These are phyloP conservation scores for Obba rivulosa DNA, from an alignment of 768 basidiomycete species.

Conservation along the genomic window DNA sequence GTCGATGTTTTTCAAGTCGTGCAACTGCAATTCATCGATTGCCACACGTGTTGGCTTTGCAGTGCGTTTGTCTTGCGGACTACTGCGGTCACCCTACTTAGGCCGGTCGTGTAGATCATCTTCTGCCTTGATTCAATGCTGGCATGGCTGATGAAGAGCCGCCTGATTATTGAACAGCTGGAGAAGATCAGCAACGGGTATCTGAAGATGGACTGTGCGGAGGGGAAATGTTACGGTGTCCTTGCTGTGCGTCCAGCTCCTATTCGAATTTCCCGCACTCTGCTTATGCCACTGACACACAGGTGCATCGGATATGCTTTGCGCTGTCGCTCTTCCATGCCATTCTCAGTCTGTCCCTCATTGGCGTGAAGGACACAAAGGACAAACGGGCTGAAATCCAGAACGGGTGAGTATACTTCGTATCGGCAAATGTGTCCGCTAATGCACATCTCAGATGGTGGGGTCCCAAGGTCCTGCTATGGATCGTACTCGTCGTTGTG, in stretches of 20 bases:
- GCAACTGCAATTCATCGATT: slow-evolving; percentile 98
- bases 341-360: slow-evolving; percentile 69
- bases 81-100: neutral
- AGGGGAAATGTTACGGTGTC: slow-evolving; percentile 93
- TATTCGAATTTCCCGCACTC: neutral
- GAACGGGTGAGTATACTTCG: slow-evolving; percentile 66
- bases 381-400: slow-evolving; percentile 94
- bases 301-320: slow-evolving; percentile 97
- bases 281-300: slow-evolving; percentile 2
- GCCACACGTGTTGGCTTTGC: slow-evolving; percentile 96
- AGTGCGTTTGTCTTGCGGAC: slow-evolving; percentile 40
- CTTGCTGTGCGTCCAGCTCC: slow-evolving; percentile 65
- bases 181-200: slow-evolving; percentile 95
- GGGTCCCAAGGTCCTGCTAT: slow-evolving; percentile 93
- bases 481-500: slow-evolving; percentile 73
- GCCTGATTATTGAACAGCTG: slow-evolving; percentile 78
- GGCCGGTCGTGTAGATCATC: slow-evolving; percentile 59
- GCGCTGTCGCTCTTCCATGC: slow-evolving; percentile 87
- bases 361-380: slow-evolving; percentile 85
- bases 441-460: slow-evolving; percentile 67
- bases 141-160: slow-evolving; percentile 95
- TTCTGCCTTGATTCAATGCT: slow-evolving; percentile 93
- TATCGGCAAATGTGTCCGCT: neutral
- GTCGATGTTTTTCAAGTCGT: slow-evolving; percentile 96
- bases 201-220: slow-evolving; percentile 95